Conservation (phyloP, 768 basidiomycete genomes). For the Boletellus ananas region DNA sequence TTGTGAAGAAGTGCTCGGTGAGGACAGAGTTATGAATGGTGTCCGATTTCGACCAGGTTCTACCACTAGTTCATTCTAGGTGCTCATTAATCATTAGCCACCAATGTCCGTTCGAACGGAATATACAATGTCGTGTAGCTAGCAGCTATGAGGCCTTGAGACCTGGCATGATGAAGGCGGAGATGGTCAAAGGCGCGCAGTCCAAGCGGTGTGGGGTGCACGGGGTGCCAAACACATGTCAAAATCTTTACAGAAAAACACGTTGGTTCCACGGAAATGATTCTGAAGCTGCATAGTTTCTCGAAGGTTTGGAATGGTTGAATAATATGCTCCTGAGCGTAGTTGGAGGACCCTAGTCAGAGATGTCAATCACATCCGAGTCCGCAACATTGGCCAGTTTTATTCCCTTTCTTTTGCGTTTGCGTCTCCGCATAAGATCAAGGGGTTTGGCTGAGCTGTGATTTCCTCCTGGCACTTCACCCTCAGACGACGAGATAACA, state of each 20-base stretch:
- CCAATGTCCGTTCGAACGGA: background rate
- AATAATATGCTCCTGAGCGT: background rate
- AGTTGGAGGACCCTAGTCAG: conserved; percentile 19
- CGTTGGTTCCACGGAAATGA: background rate
- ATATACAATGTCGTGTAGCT: background rate
- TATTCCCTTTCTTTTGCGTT: conserved; percentile 15
- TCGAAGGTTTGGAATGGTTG: background rate
- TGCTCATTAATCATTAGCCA: too few species aligned
- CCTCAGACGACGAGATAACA: conserved; percentile 20
- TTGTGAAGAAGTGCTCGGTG: background rate
- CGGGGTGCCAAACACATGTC: too few species aligned
- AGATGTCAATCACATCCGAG: conserved; percentile 57
- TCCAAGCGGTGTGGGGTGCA: too few species aligned
- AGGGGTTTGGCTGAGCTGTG: background rate
- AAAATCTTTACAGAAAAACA: too few species aligned
- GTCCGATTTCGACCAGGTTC: too few species aligned
- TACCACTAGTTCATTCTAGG: too few species aligned
- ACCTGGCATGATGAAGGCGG: too few species aligned
- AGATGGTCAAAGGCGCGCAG: too few species aligned
- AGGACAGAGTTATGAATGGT: too few species aligned
- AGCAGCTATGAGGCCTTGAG: too few species aligned
- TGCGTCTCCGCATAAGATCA: conserved; percentile 7
- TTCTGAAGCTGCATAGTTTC: background rate
- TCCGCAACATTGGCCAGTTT: conserved; percentile 33
- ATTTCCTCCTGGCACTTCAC: conserved; percentile 3